phyloP scores from a whole-genome alignment of 2,329 filamentous ascomycete genomes.

The Graphium sp. region DNA sequence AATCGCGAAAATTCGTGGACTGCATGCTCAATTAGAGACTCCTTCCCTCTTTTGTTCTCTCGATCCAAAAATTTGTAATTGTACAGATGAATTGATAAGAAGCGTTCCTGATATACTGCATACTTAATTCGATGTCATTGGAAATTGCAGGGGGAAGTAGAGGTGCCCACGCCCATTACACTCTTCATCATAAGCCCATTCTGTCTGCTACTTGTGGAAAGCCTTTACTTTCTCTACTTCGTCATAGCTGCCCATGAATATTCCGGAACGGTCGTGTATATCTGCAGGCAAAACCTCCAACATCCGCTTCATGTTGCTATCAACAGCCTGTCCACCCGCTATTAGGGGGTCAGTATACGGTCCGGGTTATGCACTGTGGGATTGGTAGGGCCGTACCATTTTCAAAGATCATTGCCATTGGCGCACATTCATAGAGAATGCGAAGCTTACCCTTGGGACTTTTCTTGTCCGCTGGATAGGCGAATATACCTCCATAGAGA shows the following conservation, averaged over 20 bases:
- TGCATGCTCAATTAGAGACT: too few relatives aligned
- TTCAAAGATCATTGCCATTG: conserved; percentile 98
- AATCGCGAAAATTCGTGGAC: too few relatives aligned
- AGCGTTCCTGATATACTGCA: too few relatives aligned
- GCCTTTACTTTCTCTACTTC: conserved; percentile 93
- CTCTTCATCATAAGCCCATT: too few relatives aligned
- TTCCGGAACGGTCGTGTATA: conserved; percentile 90
- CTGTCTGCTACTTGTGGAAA: conserved; percentile 44
- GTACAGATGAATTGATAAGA: too few relatives aligned
- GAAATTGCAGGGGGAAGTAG: too few relatives aligned
- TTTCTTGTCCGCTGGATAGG: conserved; percentile 96
- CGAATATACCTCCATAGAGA: conserved; percentile 91
- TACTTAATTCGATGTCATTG: too few relatives aligned
- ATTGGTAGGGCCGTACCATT: conserved; percentile 44
- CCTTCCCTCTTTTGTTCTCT: too few relatives aligned
- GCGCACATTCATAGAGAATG: conserved; percentile 95
- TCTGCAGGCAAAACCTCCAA: conserved; percentile 74
- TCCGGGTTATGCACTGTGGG: neutral
- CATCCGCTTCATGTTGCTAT: conserved; percentile 85
- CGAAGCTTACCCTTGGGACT: conserved; percentile 95
- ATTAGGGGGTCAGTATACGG: conserved; percentile 12
- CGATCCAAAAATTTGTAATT: too few relatives aligned
- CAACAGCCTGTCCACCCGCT: conserved; percentile 85
- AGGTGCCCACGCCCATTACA: too few relatives aligned
- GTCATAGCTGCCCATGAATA: conserved; percentile 88